These are phyloP conservation scores for Trichosanthes cucumerina DNA, from an alignment of 306 rosid species.

Conservation along the genomic window DNA sequence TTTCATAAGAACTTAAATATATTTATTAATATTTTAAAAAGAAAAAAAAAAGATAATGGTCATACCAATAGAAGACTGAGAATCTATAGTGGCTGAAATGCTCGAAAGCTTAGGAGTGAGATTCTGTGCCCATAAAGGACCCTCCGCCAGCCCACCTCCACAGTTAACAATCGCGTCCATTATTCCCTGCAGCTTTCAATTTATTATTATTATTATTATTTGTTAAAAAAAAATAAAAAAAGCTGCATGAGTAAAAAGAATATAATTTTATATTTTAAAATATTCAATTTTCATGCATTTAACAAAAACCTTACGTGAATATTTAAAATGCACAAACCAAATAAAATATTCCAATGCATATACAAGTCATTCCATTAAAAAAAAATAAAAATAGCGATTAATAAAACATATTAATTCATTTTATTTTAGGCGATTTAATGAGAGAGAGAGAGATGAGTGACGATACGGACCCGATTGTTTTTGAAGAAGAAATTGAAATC, in stretches of 20 bases:
- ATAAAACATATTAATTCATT: too few species aligned
- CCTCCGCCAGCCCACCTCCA: constrained; percentile 28
- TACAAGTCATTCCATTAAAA: neutral
- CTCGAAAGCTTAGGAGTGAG: constrained; percentile 43
- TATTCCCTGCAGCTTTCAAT: constrained; percentile 40
- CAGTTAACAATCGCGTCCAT: constrained; percentile 32
- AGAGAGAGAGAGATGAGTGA: neutral
- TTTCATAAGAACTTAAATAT: too few species aligned
- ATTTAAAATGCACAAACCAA: neutral
- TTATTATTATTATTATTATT: neutral
- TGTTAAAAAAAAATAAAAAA: neutral
- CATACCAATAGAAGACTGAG: constrained; percentile 65
- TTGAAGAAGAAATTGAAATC: constrained; percentile 19
- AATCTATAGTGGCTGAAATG: constrained; percentile 52
- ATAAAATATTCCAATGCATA: neutral
- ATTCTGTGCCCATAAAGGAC: constrained; percentile 27
- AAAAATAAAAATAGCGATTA: neutral
- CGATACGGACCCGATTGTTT: constrained; percentile 42
- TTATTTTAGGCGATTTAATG: neutral
- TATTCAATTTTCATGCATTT: neutral
- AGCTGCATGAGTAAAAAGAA: neutral
- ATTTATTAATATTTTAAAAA: too few species aligned
- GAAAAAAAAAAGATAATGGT: neutral
- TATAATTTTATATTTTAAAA: neutral
- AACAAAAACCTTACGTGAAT: neutral